Conservation (phyloP, 768 basidiomycete species). For the Suillus hirtellus region DNA sequence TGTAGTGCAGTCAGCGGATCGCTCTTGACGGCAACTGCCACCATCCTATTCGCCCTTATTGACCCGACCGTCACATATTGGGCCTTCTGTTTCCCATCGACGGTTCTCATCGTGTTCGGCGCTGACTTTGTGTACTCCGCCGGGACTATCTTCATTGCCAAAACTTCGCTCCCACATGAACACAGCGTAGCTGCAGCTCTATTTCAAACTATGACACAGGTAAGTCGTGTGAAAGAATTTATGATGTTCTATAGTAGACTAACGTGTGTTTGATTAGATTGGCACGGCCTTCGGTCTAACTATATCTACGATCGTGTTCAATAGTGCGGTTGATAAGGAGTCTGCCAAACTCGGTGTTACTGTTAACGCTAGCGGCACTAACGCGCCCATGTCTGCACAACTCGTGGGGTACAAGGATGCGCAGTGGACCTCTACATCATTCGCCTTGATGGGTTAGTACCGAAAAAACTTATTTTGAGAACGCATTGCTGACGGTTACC, state of each 20-base stretch:
- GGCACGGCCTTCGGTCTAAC: conserved; percentile 73
- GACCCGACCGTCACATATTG: conserved; percentile 59
- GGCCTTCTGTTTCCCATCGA: conserved; percentile 75
- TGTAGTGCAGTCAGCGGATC: conserved; percentile 49
- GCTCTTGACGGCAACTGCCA: conserved; percentile 54
- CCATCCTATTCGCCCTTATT: conserved; percentile 70
- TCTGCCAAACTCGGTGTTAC: conserved; percentile 34
- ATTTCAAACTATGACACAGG: conserved; percentile 80
- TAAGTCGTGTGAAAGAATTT: conserved; percentile 22
- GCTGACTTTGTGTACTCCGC: conserved; percentile 76
- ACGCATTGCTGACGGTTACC: background rate
- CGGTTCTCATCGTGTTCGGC: conserved; percentile 65
- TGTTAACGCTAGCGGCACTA: conserved; percentile 27
- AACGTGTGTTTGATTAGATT: conserved; percentile 40
- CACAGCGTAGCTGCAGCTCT: conserved; percentile 76
- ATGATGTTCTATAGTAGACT: background rate
- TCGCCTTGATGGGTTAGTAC: conserved; percentile 56
- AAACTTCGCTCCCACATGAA: conserved; percentile 63
- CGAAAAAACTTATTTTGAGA: background rate
- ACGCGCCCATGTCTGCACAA: conserved; percentile 37
- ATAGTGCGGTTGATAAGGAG: conserved; percentile 44
- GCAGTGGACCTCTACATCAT: conserved; percentile 64
- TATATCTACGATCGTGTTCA: conserved; percentile 70
- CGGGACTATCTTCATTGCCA: conserved; percentile 75
- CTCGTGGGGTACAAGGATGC: conserved; percentile 61